These are phyloP conservation scores for Tulasnella sp. DNA, from an alignment of 768 basidiomycete genomes.

Conservation along the genomic window DNA sequence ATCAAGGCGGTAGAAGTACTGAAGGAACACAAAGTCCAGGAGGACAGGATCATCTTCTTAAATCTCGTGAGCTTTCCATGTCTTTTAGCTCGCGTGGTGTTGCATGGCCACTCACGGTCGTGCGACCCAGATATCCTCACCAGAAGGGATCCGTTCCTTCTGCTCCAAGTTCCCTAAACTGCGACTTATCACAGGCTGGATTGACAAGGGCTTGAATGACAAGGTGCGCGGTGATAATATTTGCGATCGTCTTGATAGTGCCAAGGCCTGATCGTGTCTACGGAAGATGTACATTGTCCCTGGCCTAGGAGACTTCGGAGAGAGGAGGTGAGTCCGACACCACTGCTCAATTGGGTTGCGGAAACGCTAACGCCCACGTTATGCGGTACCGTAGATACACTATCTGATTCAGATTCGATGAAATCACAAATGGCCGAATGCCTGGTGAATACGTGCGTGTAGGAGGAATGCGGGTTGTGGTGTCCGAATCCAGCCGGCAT, in stretches of 20 bases:
- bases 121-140: constrained; percentile 60
- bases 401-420: not conserved
- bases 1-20: constrained; percentile 96
- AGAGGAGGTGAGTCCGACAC: constrained; percentile 47
- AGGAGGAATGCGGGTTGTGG: not conserved
- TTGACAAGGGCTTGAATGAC: constrained; percentile 84
- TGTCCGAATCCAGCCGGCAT: not conserved
- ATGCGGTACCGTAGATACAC: constrained; percentile 4
- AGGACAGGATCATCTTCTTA: constrained; percentile 90
- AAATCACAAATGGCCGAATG: not conserved
- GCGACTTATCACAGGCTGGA: constrained; percentile 92
- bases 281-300: constrained; percentile 52
- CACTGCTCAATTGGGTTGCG: not conserved
- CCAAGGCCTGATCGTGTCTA: not conserved
- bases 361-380: not conserved
- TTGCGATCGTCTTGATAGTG: not conserved
- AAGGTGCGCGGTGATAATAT: constrained; percentile 32
- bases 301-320: constrained; percentile 96
- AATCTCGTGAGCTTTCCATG: constrained; percentile 53
- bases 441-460: too few species aligned
- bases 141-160: constrained; percentile 78
- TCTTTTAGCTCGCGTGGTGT: not conserved
- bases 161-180: constrained; percentile 61
- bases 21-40: constrained; percentile 81
- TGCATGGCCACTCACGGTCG: not conserved